Evolutionary conservation across 768 basidiomycete genomes (phyloP).

Genomic region (Termitomyces eurrhizus): DNA sequence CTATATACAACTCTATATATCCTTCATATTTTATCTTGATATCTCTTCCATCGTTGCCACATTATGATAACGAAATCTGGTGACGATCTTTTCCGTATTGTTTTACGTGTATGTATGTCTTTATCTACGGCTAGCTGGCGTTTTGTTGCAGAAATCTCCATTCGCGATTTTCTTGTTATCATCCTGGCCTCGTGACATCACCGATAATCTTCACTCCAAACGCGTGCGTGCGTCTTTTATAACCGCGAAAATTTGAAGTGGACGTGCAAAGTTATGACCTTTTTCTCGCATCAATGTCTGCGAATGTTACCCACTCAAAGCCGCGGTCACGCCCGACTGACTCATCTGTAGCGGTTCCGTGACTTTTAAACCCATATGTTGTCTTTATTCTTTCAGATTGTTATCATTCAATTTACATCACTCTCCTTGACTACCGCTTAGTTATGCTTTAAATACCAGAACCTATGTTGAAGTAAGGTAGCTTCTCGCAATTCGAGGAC

Average conservation of each 20-base stretch:
- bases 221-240: neutral
- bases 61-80: slow-evolving; percentile 1
- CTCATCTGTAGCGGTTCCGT: neutral
- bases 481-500: too few relatives aligned
- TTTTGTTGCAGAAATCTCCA: too few relatives aligned
- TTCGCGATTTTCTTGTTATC: neutral
- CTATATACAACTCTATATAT: neutral
- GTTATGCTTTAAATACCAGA: too few relatives aligned
- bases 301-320: neutral
- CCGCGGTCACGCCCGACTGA: neutral
- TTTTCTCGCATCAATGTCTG: neutral
- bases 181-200: neutral
- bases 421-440: too few relatives aligned
- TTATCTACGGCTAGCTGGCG: neutral
- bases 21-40: neutral
- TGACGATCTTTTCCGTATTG: slow-evolving; percentile 3
- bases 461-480: too few relatives aligned
- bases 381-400: too few relatives aligned
- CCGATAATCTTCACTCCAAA: neutral
- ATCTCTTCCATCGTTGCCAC: neutral
- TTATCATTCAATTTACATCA: too few relatives aligned
- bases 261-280: neutral
- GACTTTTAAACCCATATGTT: too few relatives aligned
- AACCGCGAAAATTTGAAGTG: neutral
- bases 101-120: neutral